Base-by-base conservation (phyloP, 768 basidiomycete genomes). In the Punctularia strigosozonata region DNA sequence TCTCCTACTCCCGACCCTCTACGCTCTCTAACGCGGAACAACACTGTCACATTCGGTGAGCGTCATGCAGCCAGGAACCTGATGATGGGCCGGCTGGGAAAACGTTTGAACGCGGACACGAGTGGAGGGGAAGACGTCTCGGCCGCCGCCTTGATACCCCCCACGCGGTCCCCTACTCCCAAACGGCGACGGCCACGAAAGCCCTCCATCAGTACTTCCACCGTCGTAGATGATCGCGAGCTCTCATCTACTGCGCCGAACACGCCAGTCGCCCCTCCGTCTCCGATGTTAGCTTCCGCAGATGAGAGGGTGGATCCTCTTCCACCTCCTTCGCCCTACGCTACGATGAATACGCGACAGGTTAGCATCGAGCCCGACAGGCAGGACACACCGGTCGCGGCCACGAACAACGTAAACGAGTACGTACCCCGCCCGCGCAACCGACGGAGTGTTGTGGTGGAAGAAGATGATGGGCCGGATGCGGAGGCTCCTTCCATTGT, bases 41-140 rank as follows among this genome's bases (percentile, higher is more conserved):
- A 88, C 50, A 90, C 87, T 14, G 77, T 87, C 12, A 73, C 85
- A 2, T 86, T 84, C 5, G 84, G 81, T 21, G 86, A 87, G 50
- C 77, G 86, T 24, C 68, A 69, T 22, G 81, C 75, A 21, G 84
- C 80, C 10, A 71, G 86, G 31, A 71, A 74, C 48, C 64, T 77
- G 37, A 68, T 88, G 63, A 63, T 85, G 26, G 72, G 66, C 39
- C 67, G 75, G 7, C 61, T 87, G 14, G 71, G 69, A n/a, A 71
- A 75, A 36, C 52, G 71, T 38, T 53, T 67, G 46, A 66, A 76
- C 41, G 78, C 80, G 47, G 64, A 70, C 42, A 73, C 63, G 2
- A 79, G 73, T 46, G 75, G 69, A 22, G 66, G 66, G 24, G 80
- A 82, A 46, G 78, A 80, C 15, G 39, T 43, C 15, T 15, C 26